phyloP scores from a whole-genome alignment of 495 filamentous ascomycete genomes.

The Pseudoneurospora amorphoporcata region DNA sequence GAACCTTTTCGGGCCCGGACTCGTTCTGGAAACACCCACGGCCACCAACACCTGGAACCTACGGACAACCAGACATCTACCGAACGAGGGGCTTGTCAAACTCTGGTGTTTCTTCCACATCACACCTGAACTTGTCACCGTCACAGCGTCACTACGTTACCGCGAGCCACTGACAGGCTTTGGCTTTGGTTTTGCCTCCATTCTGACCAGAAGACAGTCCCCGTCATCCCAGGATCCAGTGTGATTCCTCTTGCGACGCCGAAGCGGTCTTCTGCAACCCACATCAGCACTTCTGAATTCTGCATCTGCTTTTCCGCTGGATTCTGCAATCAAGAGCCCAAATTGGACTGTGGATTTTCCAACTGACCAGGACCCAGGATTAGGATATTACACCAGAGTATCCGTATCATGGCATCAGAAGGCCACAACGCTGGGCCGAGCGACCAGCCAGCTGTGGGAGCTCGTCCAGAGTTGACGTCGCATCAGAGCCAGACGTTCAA shows the following conservation, averaged over 20 bases:
- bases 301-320: background rate
- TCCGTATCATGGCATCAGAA: slow-evolving; percentile 5
- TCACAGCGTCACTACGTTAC: background rate
- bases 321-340: background rate
- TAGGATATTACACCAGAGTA: background rate
- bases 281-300: background rate
- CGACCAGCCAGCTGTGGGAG: background rate
- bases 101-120: background rate
- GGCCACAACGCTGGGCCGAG: background rate
- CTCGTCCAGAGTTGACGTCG: slow-evolving; percentile 2
- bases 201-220: background rate
- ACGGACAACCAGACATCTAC: background rate
- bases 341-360: background rate
- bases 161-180: background rate
- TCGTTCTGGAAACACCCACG: background rate
- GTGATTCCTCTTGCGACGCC: background rate
- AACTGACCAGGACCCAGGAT: background rate
- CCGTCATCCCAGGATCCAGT: background rate
- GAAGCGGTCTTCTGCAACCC: background rate
- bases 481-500: slow-evolving; percentile 2
- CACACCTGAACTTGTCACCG: background rate
- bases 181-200: background rate
- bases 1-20: background rate
- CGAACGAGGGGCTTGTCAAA: background rate
- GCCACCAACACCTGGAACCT: background rate